phyloP scores from a whole-genome alignment of 257 asterid species.

The Verbascum thapsus region DNA sequence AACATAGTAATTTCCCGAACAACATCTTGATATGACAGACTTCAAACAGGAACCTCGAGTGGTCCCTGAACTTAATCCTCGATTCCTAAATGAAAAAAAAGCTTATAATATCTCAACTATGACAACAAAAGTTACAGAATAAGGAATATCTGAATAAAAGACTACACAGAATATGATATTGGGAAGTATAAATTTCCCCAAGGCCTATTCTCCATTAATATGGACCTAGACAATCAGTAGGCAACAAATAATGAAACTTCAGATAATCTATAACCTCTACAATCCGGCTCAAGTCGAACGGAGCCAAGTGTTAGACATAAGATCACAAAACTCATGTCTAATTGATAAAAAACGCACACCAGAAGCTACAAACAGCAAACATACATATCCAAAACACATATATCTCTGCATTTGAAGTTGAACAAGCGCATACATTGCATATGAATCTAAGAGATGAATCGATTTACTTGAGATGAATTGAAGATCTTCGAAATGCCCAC shows the following conservation, averaged over 20 bases:
- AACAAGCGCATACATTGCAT: no score
- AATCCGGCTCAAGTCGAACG: not conserved
- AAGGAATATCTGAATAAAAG: not conserved
- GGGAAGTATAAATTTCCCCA: no score
- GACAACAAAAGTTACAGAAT: not conserved
- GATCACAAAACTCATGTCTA: not conserved
- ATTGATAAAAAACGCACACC: not conserved
- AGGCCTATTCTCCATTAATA: no score
- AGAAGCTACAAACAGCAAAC: not conserved
- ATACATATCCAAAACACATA: no score
- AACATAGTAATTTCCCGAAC: constrained; percentile 31
- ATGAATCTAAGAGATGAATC: not conserved
- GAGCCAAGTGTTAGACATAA: not conserved
- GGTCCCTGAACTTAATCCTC: constrained; percentile 38
- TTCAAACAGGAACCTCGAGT: constrained; percentile 35
- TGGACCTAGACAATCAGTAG: not conserved
- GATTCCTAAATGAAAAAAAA: constrained; percentile 47
- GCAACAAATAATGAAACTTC: no score
- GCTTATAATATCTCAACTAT: not conserved
- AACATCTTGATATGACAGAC: constrained; percentile 39
- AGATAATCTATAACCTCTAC: no score
- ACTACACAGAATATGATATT: not conserved
- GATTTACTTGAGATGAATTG: constrained; percentile 62
- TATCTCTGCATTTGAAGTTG: not conserved
- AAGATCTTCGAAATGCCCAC: constrained; percentile 75